Base-by-base conservation (phyloP, 2,329 filamentous ascomycete species). In the Botrytis elliptica region DNA sequence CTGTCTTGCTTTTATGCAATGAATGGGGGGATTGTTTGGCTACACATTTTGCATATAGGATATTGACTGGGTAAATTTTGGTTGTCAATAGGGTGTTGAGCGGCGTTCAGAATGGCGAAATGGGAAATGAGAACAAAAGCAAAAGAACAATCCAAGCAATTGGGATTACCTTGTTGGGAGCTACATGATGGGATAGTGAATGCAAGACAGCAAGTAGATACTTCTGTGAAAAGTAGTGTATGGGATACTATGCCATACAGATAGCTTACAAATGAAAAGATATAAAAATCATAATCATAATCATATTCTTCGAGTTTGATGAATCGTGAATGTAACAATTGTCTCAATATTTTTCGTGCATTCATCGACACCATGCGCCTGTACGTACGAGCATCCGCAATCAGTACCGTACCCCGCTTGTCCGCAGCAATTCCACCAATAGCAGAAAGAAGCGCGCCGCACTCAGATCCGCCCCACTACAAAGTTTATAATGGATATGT, bases 61-160 rank as follows among this genome's bases (percentile, higher is more conserved):
- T 42, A 33, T 57, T 57, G 36, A 57, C 46, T 44, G 20, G 46
- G 25, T 55, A 8, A 22, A 52, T 29, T 46, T 67, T 38, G 44
- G 25, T 67, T 40, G 25, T 52, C 29, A 52, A n/a, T 1, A 38
- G 40, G 29, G 59, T 2, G 9, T 44, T 49, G 33, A 40, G 16
- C 16, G 69, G 69, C 25, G 59, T 67, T 67, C n/a, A n/a, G 33
- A 52, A 12, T n/a, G 29, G 44, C 22, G 42, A 12, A 16, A 36
- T 49, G 63, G 63, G 42, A 49, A 36, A 42, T 64, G 62, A 36
- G 29, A 49, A 49, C 33, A 25, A 9, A 20, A 49, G n/a, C 20
- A 67, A 7, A 20, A 29, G 33, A 52, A 67, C 18, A 67, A 52
- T n/a, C 33, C 64, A 67, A 67, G 64, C 64, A 38, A 52, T 52